Percentiles rank a stretch among this genome's conserved stretches.
Conservation (phyloP, 108 stramenopile species). For the Cyclotella baltica region DNA sequence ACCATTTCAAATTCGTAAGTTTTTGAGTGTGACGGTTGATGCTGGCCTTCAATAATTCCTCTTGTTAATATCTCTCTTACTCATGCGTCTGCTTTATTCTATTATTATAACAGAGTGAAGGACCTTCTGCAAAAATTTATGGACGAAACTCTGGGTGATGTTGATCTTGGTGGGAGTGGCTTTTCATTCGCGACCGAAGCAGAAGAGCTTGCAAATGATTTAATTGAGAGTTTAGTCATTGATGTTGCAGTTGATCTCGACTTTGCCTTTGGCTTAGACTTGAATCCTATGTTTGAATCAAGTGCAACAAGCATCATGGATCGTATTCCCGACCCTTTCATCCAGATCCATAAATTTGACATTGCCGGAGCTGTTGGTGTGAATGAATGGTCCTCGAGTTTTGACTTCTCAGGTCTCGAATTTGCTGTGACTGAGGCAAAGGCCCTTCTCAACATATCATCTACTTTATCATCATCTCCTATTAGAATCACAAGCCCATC, state of each 20-base stretch:
- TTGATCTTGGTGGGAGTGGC: not conserved
- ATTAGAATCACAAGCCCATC: not conserved
- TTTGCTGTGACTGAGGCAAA: conserved; percentile 31
- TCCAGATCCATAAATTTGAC: conserved; percentile 17
- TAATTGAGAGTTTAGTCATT: conserved; percentile 29
- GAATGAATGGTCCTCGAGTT: conserved; percentile 33
- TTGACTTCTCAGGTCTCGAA: conserved; percentile 7
- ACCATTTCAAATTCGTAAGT: not conserved
- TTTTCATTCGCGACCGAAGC: conserved; percentile 17
- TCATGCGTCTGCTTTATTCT: not conserved
- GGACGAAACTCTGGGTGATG: conserved; percentile 10
- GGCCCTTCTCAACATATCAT: conserved; percentile 9
- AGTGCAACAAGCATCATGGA: not conserved
- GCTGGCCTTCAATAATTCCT: not conserved
- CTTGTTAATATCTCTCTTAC: not conserved
- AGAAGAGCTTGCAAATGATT: conserved; percentile 10
- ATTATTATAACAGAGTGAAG: too few species aligned
- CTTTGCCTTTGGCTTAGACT: conserved; percentile 30
- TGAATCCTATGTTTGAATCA: conserved; percentile 13
- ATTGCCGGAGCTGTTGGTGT: conserved; percentile 26
- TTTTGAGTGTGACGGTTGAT: not conserved
- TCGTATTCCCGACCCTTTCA: conserved; percentile 21
- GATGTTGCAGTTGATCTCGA: conserved; percentile 22
- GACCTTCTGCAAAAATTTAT: not conserved
- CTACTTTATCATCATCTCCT: conserved; percentile 2